Conservation (phyloP, 2,329 filamentous ascomycete genomes). For the Fusarium poae region DNA sequence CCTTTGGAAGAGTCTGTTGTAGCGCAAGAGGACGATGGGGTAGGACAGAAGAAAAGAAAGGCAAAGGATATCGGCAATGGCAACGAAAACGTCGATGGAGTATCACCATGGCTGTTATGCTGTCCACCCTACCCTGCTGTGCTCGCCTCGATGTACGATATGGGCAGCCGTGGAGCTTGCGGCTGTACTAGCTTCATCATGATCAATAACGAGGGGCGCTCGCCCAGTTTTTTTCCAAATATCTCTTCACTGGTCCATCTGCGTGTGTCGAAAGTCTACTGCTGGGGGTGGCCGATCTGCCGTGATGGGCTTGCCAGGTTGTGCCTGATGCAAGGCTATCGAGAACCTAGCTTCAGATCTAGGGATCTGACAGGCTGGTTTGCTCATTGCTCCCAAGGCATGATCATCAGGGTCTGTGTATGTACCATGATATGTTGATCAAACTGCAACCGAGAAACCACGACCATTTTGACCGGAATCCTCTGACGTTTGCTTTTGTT, state of each 20-base stretch:
- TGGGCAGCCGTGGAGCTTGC: conserved; percentile 24
- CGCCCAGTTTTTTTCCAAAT: conserved; percentile 43
- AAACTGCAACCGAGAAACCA: no score
- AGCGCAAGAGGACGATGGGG: conserved; percentile 41
- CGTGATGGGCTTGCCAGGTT: conserved; percentile 18
- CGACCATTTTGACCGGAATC: background rate
- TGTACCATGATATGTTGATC: conserved; percentile 16
- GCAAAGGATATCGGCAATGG: conserved; percentile 19
- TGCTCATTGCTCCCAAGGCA: conserved; percentile 26
- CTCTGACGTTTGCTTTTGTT: conserved; percentile 18
- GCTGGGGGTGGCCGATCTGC: conserved; percentile 17
- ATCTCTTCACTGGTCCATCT: conserved; percentile 22
- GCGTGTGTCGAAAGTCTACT: conserved; percentile 20
- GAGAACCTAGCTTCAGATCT: conserved; percentile 18
- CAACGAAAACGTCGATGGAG: conserved; percentile 3
- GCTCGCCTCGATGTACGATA: conserved; percentile 39
- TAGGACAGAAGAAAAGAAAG: conserved; percentile 34
- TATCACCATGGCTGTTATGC: conserved; percentile 35
- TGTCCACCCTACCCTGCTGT: conserved; percentile 37
- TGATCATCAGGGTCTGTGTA: conserved; percentile 14
- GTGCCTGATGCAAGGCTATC: conserved; percentile 29
- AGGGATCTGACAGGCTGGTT: conserved; percentile 7
- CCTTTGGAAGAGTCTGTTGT: conserved; percentile 50
- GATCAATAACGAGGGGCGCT: conserved; percentile 45
- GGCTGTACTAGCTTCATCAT: conserved; percentile 42